Percentiles rank a stretch among this genome's conserved stretches.
Conservation (phyloP, 2,329 filamentous ascomycete species). For the Cladosporium phlei region DNA sequence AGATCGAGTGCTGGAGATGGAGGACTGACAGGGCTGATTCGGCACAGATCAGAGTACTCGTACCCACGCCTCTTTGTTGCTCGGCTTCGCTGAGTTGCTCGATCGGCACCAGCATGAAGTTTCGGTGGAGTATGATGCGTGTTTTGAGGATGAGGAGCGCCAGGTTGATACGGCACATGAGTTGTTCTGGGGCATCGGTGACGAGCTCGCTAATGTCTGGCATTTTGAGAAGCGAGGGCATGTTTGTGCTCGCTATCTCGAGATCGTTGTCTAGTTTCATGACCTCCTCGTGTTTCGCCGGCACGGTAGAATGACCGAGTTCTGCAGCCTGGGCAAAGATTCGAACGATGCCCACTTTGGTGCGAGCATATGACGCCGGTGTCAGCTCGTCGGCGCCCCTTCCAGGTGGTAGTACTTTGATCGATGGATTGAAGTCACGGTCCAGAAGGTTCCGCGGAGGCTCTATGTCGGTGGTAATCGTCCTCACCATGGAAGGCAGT, state of each 20-base stretch:
- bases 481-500: constrained; percentile 45
- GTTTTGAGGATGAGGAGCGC: constrained; percentile 50
- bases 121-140: constrained; percentile 51
- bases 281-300: constrained; percentile 35
- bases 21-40: constrained; percentile 47
- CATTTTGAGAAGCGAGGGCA: constrained; percentile 37
- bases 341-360: constrained; percentile 31
- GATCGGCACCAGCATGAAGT: constrained; percentile 41
- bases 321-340: constrained; percentile 39
- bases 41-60: constrained; percentile 40
- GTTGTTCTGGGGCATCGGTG: constrained; percentile 45
- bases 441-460: constrained; percentile 44
- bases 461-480: constrained; percentile 38
- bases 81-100: constrained; percentile 27
- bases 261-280: constrained; percentile 36
- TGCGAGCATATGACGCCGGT: constrained; percentile 32
- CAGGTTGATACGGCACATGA: constrained; percentile 50
- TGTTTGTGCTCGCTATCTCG: constrained; percentile 29
- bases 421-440: constrained; percentile 37
- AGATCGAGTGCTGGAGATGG: constrained; percentile 46
- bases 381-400: constrained; percentile 30
- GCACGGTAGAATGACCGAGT: constrained; percentile 33
- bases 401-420: constrained; percentile 35
- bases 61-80: constrained; percentile 29
- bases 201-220: constrained; percentile 39